phyloP scores from a whole-genome alignment of 169 alveolate species.

The Fabrea salina region DNA sequence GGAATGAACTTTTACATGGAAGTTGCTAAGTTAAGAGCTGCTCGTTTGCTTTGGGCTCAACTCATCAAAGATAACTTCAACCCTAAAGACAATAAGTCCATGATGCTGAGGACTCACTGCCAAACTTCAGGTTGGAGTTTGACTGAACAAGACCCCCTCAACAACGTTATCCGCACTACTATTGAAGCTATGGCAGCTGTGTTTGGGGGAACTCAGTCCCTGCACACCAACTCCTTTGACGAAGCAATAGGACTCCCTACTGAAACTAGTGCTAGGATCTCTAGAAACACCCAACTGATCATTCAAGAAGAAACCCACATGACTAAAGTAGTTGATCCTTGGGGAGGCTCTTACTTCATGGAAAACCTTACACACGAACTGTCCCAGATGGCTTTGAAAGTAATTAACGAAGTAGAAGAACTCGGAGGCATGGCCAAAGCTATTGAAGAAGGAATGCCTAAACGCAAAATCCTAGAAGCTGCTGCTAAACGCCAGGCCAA shows the following conservation, averaged over 20 bases:
- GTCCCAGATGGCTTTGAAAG: slow-evolving; percentile 46
- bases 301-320: slow-evolving; percentile 59
- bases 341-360: slow-evolving; percentile 63
- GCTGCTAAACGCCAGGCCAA: slow-evolving; percentile 61
- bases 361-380: slow-evolving; percentile 50
- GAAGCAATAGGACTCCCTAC: slow-evolving; percentile 66
- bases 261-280: slow-evolving; percentile 47
- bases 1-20: slow-evolving; percentile 72
- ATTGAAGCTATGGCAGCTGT: slow-evolving; percentile 63
- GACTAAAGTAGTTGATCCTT: slow-evolving; percentile 56
- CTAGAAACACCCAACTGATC: slow-evolving; percentile 58
- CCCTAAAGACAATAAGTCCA: slow-evolving; percentile 48
- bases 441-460: slow-evolving; percentile 64
- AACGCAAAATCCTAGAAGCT: slow-evolving; percentile 52
- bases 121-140: slow-evolving; percentile 70
- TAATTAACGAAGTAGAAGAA: slow-evolving; percentile 60
- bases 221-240: slow-evolving; percentile 63
- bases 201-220: slow-evolving; percentile 62
- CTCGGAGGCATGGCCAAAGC: slow-evolving; percentile 68
- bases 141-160: slow-evolving; percentile 66
- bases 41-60: slow-evolving; percentile 53
- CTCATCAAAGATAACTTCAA: slow-evolving; percentile 53
- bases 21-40: slow-evolving; percentile 68
- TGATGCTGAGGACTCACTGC: slow-evolving; percentile 54
- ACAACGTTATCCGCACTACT: slow-evolving; percentile 61